Evolutionary conservation across 2,329 filamentous ascomycete genomes (phyloP), one percentile per base, ranked within the genome.

Genomic region (Penicillium sclerotigenum): DNA sequence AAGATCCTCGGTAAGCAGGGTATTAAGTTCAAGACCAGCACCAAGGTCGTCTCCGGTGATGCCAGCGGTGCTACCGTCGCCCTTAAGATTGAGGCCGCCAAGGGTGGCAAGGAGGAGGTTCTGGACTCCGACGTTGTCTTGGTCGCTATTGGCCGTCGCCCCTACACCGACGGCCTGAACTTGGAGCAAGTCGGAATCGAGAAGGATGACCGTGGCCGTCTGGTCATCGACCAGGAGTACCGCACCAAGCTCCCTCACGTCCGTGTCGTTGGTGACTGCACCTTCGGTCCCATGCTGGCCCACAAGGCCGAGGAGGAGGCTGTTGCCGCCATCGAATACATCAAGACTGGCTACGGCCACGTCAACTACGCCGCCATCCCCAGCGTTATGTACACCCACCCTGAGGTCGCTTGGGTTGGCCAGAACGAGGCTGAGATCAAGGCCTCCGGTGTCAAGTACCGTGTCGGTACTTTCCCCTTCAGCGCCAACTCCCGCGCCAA

Each of bases 241-340:
- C 91, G 94, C 78, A 99, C 94, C 72, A 97, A 97, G 82, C 81
- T 94, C 65, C 90, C 92, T 46, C 94, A 99, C 81, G 97, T 99
- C 76, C 92, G 94, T 69, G 94, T 93, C 69, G 89, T 97, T 65
- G 94, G 94, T 72, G 94, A 97, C 76, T 90, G 86, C 72, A 99
- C 94, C 45, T 99, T 99, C 75, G 94, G 94, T 10, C 92, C 92
- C 71, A 99, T 99, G 94, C 87, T 99, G 71, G 94, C 94, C 52
- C 94, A 99, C 85, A 99, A 99, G 85, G 94, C 94, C 49, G 94
- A 99, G 79, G 94, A 99, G 79, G 94, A 99, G 80, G 94, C 85
- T 58, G 92, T 97, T 62, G 94, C 94, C 31, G 93, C 88, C 56
- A 83, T 97, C 61, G 94, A 99, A 79, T 97, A 91, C 82, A 94